phyloP scores from a whole-genome alignment of 2,329 filamentous ascomycete species.

The Stagonosporopsis cucurbitacearum region DNA sequence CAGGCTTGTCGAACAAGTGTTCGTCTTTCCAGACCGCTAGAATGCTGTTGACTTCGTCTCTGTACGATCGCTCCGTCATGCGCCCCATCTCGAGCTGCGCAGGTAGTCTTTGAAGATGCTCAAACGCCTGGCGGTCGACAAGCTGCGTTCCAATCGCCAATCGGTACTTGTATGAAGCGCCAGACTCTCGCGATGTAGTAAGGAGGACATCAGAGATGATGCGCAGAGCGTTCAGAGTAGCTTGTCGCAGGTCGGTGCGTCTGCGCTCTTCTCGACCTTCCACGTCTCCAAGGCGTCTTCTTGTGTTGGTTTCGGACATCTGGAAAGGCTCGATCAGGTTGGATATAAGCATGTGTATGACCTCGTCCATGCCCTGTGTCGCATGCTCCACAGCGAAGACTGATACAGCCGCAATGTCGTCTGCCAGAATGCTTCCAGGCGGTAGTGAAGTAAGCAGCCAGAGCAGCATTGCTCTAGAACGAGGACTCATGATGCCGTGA shows the following conservation, averaged over 20 bases:
- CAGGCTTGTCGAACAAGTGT: conserved; percentile 41
- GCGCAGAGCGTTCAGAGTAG: conserved; percentile 69
- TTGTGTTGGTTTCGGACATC: conserved; percentile 73
- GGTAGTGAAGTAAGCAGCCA: conserved; percentile 86
- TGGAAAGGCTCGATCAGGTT: conserved; percentile 82
- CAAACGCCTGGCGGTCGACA: conserved; percentile 72
- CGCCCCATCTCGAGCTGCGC: conserved; percentile 79
- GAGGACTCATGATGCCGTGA: conserved; percentile 38
- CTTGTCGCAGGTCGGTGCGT: conserved; percentile 30
- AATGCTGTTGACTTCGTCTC: conserved; percentile 42
- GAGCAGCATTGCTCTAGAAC: conserved; percentile 70
- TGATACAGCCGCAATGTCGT: conserved; percentile 85
- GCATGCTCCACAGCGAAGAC: conserved; percentile 90
- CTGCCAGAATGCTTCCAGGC: conserved; percentile 73
- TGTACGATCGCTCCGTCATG: conserved; percentile 68
- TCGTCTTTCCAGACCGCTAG: conserved; percentile 45
- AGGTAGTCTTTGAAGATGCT: conserved; percentile 74
- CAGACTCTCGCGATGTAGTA: conserved; percentile 53
- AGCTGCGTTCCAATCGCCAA: conserved; percentile 79
- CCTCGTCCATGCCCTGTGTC: conserved; percentile 83
- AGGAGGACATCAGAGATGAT: conserved; percentile 81
- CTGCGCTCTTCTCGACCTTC: conserved; percentile 33
- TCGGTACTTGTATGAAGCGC: conserved; percentile 74
- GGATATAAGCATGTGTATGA: conserved; percentile 84
- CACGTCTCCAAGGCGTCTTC: conserved; percentile 37